A percentile compares a stretch with the other conserved stretches of the same genome.
Conservation (phyloP, 2,329 filamentous ascomycete genomes). For the Plectosphaerella plurivora region DNA sequence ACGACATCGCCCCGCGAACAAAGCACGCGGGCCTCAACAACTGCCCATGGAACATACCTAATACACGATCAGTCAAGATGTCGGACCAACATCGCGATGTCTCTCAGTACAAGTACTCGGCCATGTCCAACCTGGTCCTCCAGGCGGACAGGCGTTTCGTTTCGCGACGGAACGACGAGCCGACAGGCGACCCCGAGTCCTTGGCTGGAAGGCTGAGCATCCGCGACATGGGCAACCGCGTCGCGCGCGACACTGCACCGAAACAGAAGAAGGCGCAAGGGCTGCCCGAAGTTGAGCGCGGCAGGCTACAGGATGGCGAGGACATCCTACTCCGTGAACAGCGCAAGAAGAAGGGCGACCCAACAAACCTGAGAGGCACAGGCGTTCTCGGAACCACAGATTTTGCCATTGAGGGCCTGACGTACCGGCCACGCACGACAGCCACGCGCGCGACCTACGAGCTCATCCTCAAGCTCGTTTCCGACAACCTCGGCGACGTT, state of each 20-base stretch:
- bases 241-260: slow-evolving; percentile 73
- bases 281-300: slow-evolving; percentile 67
- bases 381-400: slow-evolving; percentile 83
- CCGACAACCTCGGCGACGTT: slow-evolving; percentile 85
- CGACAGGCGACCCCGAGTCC: slow-evolving; percentile 95
- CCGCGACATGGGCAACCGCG: slow-evolving; percentile 86
- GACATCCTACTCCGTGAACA: slow-evolving; percentile 82
- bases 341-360: slow-evolving; percentile 77
- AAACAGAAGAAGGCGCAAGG: slow-evolving; percentile 73
- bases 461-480: slow-evolving; percentile 86
- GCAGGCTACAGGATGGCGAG: slow-evolving; percentile 71
- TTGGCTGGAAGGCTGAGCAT: slow-evolving; percentile 91
- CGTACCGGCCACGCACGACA: slow-evolving; percentile 85
- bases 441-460: slow-evolving; percentile 93
- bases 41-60: background rate
- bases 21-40: background rate
- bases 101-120: slow-evolving; percentile 98
- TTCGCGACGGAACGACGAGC: slow-evolving; percentile 86
- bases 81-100: slow-evolving; percentile 75
- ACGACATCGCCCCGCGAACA: background rate
- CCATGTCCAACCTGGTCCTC: slow-evolving; percentile 99
- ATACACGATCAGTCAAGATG: slow-evolving; percentile 47
- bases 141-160: slow-evolving; percentile 98
- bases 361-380: slow-evolving; percentile 61
- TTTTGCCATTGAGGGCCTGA: slow-evolving; percentile 82